A percentile compares a stretch with the other conserved stretches of the same genome.
These are phyloP conservation scores for Ichthyophthirius multifiliis DNA, from an alignment of 169 alveolate species.

Conservation along the genomic window DNA sequence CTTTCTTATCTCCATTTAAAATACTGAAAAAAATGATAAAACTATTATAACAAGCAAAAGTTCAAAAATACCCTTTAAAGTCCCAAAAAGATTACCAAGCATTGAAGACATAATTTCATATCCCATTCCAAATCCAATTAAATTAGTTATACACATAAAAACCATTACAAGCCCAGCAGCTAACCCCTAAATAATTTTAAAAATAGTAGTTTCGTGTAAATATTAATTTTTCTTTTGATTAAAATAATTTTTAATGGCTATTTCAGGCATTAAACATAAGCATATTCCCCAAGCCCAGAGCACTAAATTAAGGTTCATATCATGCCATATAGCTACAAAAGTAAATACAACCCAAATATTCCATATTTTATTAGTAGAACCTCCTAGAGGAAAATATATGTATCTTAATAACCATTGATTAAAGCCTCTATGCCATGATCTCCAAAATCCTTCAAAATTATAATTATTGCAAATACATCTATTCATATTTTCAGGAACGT, in stretches of 20 bases:
- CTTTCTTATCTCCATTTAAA: constrained; percentile 44
- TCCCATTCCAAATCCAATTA: constrained; percentile 60
- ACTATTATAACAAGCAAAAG: background rate
- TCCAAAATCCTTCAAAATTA: constrained; percentile 80
- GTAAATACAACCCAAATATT: constrained; percentile 74
- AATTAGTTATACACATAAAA: constrained; percentile 54
- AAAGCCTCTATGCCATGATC: constrained; percentile 82
- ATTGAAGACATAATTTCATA: constrained; percentile 2
- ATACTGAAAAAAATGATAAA: constrained; percentile 10
- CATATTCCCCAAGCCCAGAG: constrained; percentile 84
- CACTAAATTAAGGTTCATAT: constrained; percentile 54
- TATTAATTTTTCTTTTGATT: constrained; percentile 24
- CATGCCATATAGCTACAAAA: constrained; percentile 85
- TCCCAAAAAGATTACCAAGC: background rate
- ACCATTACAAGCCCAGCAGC: constrained; percentile 41
- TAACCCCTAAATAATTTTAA: constrained; percentile 30
- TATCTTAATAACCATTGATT: constrained; percentile 77
- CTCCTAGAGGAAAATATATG: constrained; percentile 76
- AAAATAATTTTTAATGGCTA: constrained; percentile 46
- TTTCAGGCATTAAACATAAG: constrained; percentile 62
- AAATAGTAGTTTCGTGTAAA: constrained; percentile 37
- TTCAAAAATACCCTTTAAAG: background rate
- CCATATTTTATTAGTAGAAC: constrained; percentile 42
- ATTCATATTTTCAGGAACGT: constrained; percentile 76
- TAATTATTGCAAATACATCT: constrained; percentile 78